Percentiles rank a stretch among this genome's conserved stretches.
These are phyloP conservation scores for Exserohilum rostratum DNA, from an alignment of 2,329 filamentous ascomycete genomes.

Conservation along the genomic window DNA sequence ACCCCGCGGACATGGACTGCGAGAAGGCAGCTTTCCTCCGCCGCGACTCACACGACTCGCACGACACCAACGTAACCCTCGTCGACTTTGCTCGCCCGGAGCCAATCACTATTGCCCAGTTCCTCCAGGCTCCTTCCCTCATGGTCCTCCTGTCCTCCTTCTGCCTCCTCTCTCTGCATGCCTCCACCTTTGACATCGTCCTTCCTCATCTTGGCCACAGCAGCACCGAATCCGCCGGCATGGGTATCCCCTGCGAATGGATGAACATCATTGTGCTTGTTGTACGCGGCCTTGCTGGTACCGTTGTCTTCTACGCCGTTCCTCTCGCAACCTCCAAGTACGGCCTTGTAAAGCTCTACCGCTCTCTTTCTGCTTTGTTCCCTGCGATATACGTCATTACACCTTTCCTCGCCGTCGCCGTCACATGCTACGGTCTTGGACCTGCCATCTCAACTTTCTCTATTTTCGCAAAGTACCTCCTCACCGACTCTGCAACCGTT, in stretches of 20 bases:
- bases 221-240: slow-evolving; percentile 52
- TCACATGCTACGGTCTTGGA: slow-evolving; percentile 42
- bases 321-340: slow-evolving; percentile 47
- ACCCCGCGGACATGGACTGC: slow-evolving; percentile 45
- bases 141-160: slow-evolving; percentile 56
- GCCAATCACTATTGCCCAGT: slow-evolving; percentile 53
- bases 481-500: slow-evolving; percentile 51
- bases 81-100: slow-evolving; percentile 48
- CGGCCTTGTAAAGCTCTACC: slow-evolving; percentile 53
- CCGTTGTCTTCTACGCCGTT: slow-evolving; percentile 47
- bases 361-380: slow-evolving; percentile 48
- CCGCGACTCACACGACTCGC: slow-evolving; percentile 44
- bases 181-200: slow-evolving; percentile 58
- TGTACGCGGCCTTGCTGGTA: slow-evolving; percentile 50
- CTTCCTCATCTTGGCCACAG: slow-evolving; percentile 57
- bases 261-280: slow-evolving; percentile 51
- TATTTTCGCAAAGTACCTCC: slow-evolving; percentile 52
- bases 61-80: slow-evolving; percentile 44
- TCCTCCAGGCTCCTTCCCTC: slow-evolving; percentile 55
- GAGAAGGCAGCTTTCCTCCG: slow-evolving; percentile 57
- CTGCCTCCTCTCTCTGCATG: slow-evolving; percentile 62
- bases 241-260: slow-evolving; percentile 55
- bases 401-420: slow-evolving; percentile 48
- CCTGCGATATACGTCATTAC: slow-evolving; percentile 50
- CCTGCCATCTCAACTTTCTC: slow-evolving; percentile 48